Percentiles rank a stretch among this genome's conserved stretches.
These are phyloP conservation scores for Gnaphalium uliginosum DNA, from an alignment of 129 eudicot genomes.

Conservation along the genomic window DNA sequence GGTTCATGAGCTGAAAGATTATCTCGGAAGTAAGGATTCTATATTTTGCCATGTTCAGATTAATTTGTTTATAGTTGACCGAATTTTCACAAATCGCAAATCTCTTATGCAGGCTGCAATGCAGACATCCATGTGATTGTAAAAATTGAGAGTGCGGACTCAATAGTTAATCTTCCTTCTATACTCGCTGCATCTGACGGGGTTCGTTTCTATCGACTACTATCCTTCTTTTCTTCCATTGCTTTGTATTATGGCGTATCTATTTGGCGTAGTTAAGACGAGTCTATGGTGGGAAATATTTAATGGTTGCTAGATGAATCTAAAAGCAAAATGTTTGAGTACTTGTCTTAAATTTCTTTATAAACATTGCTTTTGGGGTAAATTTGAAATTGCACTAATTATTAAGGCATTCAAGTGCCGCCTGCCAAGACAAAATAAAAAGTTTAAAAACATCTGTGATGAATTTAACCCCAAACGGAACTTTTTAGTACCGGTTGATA, in stretches of 20 bases:
- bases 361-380: constrained; percentile 10
- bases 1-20: constrained; percentile 83
- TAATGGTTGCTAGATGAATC: background rate
- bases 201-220: constrained; percentile 43
- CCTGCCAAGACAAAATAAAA: constrained; percentile 9
- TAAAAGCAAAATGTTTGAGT: background rate
- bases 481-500: no score
- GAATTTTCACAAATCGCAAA: constrained; percentile 1
- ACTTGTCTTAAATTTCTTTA: background rate
- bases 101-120: constrained; percentile 57
- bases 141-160: constrained; percentile 96
- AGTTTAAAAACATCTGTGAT: constrained; percentile 14
- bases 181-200: constrained; percentile 96
- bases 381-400: background rate
- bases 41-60: background rate
- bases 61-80: background rate
- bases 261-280: background rate
- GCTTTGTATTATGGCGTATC: background rate
- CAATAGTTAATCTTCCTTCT: constrained; percentile 87
- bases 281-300: background rate
- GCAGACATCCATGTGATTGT: constrained; percentile 88
- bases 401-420: background rate
- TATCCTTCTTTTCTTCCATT: background rate
- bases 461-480: background rate
- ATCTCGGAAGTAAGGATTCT: constrained; percentile 57